phyloP scores from a whole-genome alignment of 2,329 filamentous ascomycete genomes.

The Aspergillus flavus region DNA sequence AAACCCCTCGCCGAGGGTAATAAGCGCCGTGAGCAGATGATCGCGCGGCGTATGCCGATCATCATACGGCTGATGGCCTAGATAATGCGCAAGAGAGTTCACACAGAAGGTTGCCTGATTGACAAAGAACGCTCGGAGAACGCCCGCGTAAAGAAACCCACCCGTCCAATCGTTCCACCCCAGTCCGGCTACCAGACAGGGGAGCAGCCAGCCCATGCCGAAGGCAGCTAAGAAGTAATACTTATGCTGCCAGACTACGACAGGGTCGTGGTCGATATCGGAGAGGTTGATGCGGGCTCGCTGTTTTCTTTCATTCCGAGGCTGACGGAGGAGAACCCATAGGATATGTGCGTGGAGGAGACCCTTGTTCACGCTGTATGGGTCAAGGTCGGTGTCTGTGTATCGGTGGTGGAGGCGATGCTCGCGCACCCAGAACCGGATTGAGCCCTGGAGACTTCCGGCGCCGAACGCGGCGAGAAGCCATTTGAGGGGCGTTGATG shows the following conservation, averaged over 20 bases:
- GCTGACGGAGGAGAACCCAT: constrained; percentile 9
- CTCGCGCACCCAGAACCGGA: constrained; percentile 10
- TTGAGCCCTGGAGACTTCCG: constrained; percentile 9
- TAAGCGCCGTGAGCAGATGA: neutral
- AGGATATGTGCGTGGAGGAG: constrained; percentile 9
- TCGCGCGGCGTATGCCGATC: neutral
- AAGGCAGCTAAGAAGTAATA: constrained; percentile 6
- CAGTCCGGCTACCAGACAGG: constrained; percentile 72
- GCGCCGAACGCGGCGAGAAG: constrained; percentile 9
- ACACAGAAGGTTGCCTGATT: constrained; percentile 1
- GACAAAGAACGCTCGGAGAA: constrained; percentile 84
- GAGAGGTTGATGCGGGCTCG: neutral
- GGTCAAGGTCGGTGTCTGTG: constrained; percentile 11
- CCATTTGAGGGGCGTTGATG: neutral
- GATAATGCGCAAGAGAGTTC: constrained; percentile 7
- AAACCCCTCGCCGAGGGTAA: constrained; percentile 9
- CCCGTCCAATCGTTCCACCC: constrained; percentile 79
- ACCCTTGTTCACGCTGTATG: constrained; percentile 10
- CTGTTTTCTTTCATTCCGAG: neutral
- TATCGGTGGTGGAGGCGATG: constrained; percentile 15
- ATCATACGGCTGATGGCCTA: constrained; percentile 5
- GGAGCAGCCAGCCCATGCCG: constrained; percentile 67
- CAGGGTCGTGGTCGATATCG: constrained; percentile 5
- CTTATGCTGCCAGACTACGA: constrained; percentile 7
- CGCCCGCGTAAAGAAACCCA: constrained; percentile 80